Base-by-base conservation (phyloP, 495 filamentous ascomycete species). In the Bacidia gigantensis region DNA sequence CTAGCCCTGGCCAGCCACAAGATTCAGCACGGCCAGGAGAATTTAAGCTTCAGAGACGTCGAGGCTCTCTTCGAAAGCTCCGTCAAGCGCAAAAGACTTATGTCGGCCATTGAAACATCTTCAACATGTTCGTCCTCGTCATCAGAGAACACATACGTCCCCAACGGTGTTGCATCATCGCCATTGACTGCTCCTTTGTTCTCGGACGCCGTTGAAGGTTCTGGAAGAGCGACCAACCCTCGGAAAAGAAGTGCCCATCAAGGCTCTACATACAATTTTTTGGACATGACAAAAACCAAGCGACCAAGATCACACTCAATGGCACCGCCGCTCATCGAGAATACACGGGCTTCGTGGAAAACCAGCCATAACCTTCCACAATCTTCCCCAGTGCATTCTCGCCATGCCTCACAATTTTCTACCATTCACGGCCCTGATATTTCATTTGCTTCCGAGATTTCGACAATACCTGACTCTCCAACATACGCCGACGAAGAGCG, bases 1-100 rank as follows among this genome's bases (percentile, higher is more conserved):
- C 76, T 99, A 29, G 90, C 93, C 58, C 77, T 97, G 48, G 92
- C 92, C 64, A 89, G 86, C 70, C 88, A 95, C 78, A 99, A 96
- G 70, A 86, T 89, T 49, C 86, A 90, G 66, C 81, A 95, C 67
- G 90, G 90, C 56, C 83, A 82, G 76, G 80, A 89, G 64, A 77
- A 86, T 65, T 74, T 88, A 50, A 79, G 81, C 38, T 74, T 89
- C 48, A 83, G 84, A 58, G 77, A 65, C 21, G 83, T 90, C 62
- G 86, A 86, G 65, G 79, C 79, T 55, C 81, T 73, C 58, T 63
- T 89, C 53, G 86, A 94, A 58, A 74, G 82, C 56, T 78, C 86
- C 58, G 67, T 86, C 49, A 78, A 79, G 61, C 77, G 78, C 52
- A 83, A 78, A 60, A 72, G 83, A 48, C 67, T 70, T 18, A 65